phyloP scores from a whole-genome alignment of 78 protist genomes.

The Dictyostelium brefeldianum region DNA sequence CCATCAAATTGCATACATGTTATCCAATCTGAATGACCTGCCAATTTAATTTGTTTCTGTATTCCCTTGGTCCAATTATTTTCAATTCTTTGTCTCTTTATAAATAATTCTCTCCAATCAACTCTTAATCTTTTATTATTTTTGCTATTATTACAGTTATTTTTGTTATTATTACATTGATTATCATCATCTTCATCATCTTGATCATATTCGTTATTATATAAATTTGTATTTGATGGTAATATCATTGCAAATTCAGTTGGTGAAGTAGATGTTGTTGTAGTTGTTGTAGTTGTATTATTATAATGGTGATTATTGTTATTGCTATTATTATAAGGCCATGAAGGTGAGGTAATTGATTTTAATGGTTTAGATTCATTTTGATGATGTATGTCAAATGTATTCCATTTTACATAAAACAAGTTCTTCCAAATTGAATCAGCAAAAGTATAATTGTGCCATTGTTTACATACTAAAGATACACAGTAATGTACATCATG shows the following conservation, averaged over 20 bases:
- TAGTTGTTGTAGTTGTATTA: constrained; percentile 1
- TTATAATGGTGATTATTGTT: not conserved
- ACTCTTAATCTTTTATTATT: constrained; percentile 36
- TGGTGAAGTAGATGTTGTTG: constrained; percentile 15
- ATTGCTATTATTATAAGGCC: not conserved
- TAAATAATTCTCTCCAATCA: constrained; percentile 65
- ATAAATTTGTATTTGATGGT: not conserved
- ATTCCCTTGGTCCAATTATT: constrained; percentile 37
- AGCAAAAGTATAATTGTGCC: constrained; percentile 29
- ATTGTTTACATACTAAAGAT: constrained; percentile 38
- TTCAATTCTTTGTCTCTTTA: constrained; percentile 37
- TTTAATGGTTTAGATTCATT: constrained; percentile 33
- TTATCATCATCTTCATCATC: not conserved
- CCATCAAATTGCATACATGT: constrained; percentile 71
- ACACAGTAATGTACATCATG: constrained; percentile 30
- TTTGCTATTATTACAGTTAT: not conserved
- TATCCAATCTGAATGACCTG: constrained; percentile 54
- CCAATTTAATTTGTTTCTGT: not conserved
- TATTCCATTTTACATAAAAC: constrained; percentile 32
- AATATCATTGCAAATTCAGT: constrained; percentile 3
- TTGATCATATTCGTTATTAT: not conserved
- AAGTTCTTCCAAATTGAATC: constrained; percentile 56
- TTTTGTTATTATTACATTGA: not conserved
- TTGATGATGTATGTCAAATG: constrained; percentile 37
- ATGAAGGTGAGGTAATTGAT: constrained; percentile 11